These are phyloP conservation scores for Coemansia sp. DNA, from an alignment of 192 early-diverging fungal species.

Conservation along the genomic window DNA sequence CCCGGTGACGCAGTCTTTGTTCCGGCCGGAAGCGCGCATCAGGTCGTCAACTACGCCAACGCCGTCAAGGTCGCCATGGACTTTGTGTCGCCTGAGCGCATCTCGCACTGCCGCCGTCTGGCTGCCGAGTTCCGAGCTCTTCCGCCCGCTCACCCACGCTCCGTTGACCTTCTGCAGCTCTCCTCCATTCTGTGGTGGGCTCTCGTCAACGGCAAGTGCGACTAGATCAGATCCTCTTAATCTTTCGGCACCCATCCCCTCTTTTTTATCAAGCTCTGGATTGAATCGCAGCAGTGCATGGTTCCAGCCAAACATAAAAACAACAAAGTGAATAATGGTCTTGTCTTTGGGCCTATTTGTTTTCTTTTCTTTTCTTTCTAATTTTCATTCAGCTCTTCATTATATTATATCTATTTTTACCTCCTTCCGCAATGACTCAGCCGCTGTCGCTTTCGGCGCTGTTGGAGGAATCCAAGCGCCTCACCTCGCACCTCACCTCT, in stretches of 20 bases:
- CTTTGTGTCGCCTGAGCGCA: constrained; percentile 66
- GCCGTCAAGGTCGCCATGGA: constrained; percentile 73
- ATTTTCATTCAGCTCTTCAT: neutral
- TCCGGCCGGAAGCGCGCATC: constrained; percentile 74
- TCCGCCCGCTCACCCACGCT: constrained; percentile 29
- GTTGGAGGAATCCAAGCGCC: constrained; percentile 72
- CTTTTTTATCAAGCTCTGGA: neutral
- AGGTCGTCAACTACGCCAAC: constrained; percentile 67
- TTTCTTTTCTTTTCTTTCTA: constrained; percentile 11
- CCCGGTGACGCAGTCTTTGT: constrained; percentile 77
- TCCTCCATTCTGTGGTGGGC: constrained; percentile 52
- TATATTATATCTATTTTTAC: constrained; percentile 8
- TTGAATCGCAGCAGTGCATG: no score
- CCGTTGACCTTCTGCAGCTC: constrained; percentile 58
- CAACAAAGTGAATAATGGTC: no score
- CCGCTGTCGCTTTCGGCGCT: constrained; percentile 49
- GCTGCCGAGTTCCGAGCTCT: constrained; percentile 58
- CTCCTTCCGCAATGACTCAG: constrained; percentile 12
- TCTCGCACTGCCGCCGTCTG: constrained; percentile 50
- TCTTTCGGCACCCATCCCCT: neutral
- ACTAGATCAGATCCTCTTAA: no score
- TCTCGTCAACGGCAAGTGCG: constrained; percentile 3
- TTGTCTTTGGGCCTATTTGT: neutral
- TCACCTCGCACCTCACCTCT: constrained; percentile 70
- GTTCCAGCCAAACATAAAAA: no score